These are phyloP conservation scores for Erysimum cheiri DNA, from an alignment of 441 rosid species.

Conservation along the genomic window DNA sequence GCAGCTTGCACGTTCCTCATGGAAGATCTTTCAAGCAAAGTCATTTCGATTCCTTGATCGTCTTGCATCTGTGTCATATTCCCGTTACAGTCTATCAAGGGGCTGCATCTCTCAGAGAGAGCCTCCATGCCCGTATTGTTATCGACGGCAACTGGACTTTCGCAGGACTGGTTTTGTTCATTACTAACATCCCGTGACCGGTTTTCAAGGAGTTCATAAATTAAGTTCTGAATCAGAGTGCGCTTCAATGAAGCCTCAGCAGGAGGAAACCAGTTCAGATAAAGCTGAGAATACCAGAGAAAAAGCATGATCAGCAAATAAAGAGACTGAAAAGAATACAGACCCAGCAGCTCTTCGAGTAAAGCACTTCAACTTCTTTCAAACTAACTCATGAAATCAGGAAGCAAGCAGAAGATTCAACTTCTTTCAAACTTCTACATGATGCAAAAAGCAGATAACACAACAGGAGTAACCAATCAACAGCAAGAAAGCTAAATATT, in stretches of 20 bases:
- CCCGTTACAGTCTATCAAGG: slow-evolving; percentile 52
- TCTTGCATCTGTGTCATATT: slow-evolving; percentile 54
- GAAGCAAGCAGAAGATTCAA: slow-evolving; percentile 17
- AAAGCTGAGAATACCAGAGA: slow-evolving; percentile 54
- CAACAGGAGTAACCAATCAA: slow-evolving; percentile 5
- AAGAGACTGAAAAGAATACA: slow-evolving; percentile 28
- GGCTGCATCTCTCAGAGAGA: slow-evolving; percentile 51
- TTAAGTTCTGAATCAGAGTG: slow-evolving; percentile 63
- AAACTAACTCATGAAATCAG: slow-evolving; percentile 13
- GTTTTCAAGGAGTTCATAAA: slow-evolving; percentile 62
- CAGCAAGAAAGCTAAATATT: slow-evolving; percentile 16
- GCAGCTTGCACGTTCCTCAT: slow-evolving; percentile 60
- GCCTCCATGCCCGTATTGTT: slow-evolving; percentile 50
- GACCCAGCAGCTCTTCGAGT: slow-evolving; percentile 18
- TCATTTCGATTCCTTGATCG: slow-evolving; percentile 73
- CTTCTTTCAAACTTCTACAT: slow-evolving; percentile 27
- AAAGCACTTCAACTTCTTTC: slow-evolving; percentile 22
- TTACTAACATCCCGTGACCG: slow-evolving; percentile 48
- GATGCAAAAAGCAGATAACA: slow-evolving; percentile 11
- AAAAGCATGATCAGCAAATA: slow-evolving; percentile 33
- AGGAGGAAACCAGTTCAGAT: slow-evolving; percentile 70
- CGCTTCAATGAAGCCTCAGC: slow-evolving; percentile 77
- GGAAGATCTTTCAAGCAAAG: slow-evolving; percentile 68
- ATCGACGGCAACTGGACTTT: slow-evolving; percentile 42
- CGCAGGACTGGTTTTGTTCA: slow-evolving; percentile 51